Evolutionary conservation across 345 rosid genomes (phyloP).

Genomic region (Sapria himalayana): DNA sequence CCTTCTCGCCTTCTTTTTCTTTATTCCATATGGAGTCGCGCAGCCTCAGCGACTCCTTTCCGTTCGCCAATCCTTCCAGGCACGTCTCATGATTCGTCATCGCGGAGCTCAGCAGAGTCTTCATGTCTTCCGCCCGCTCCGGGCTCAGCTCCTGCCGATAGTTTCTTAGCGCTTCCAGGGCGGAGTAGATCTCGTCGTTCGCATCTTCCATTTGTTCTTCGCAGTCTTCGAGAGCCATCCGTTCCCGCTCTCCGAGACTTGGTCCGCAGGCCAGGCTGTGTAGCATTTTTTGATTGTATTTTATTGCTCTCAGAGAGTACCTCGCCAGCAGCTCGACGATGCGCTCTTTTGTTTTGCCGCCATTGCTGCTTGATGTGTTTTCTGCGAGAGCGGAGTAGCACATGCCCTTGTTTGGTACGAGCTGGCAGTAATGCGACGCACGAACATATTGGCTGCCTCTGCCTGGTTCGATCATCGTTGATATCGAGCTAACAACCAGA

Average conservation of each 20-base stretch:
- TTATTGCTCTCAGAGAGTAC: conserved; percentile 9
- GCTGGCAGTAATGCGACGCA: too few relatives aligned
- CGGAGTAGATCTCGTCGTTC: conserved; percentile 48
- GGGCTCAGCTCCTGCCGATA: conserved; percentile 56
- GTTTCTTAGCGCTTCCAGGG: conserved; percentile 27
- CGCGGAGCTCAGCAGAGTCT: conserved; percentile 62
- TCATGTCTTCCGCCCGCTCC: conserved; percentile 48
- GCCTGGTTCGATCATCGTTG: too few relatives aligned
- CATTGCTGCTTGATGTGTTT: conserved; percentile 12
- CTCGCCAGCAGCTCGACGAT: conserved; percentile 18
- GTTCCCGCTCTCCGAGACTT: conserved; percentile 30
- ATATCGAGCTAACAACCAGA: too few relatives aligned
- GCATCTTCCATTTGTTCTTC: conserved; percentile 71
- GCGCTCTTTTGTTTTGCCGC: conserved; percentile 15
- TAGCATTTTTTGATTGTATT: conserved; percentile 13
- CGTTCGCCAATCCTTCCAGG: conserved; percentile 70
- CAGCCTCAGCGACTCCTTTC: conserved; percentile 25
- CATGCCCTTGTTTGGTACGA: too few relatives aligned
- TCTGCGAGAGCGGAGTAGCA: conserved; percentile 46
- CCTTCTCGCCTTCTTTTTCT: conserved; percentile 18
- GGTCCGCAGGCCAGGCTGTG: conserved; percentile 9
- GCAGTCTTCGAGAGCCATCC: conserved; percentile 71
- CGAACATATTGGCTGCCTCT: too few relatives aligned
- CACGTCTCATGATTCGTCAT: conserved; percentile 81
- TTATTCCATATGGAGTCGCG: conserved; percentile 21